phyloP scores from a whole-genome alignment of 305 asterid genomes.

The Plantago rigida region DNA sequence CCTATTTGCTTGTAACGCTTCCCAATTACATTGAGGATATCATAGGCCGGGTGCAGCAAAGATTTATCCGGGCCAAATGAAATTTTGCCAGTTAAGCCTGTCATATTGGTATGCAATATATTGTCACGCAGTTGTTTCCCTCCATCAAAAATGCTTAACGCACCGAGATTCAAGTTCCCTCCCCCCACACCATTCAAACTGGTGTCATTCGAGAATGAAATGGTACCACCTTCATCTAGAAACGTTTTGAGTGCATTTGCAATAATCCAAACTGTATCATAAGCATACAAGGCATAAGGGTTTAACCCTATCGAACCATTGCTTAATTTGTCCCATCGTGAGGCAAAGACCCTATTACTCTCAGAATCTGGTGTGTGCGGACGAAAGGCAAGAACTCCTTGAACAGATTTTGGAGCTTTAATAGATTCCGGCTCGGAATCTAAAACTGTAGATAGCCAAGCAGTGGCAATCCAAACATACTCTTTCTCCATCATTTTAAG shows the following conservation, averaged over 20 bases:
- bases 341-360: slow-evolving; percentile 42
- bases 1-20: slow-evolving; percentile 41
- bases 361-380: slow-evolving; percentile 55
- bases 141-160: slow-evolving; percentile 55
- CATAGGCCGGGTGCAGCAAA: slow-evolving; percentile 48
- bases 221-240: slow-evolving; percentile 43
- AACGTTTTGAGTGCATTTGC: slow-evolving; percentile 51
- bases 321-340: slow-evolving; percentile 55
- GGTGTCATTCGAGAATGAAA: slow-evolving; percentile 54
- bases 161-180: slow-evolving; percentile 45
- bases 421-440: slow-evolving; percentile 41
- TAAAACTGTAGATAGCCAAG: slow-evolving; percentile 67
- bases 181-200: slow-evolving; percentile 31
- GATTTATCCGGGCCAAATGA: slow-evolving; percentile 46
- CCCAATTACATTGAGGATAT: slow-evolving; percentile 55
- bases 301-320: slow-evolving; percentile 59
- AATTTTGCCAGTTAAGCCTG: slow-evolving; percentile 60
- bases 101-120: slow-evolving; percentile 50
- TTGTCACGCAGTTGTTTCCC: slow-evolving; percentile 43
- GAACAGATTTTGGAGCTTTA: slow-evolving; percentile 36
- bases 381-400: slow-evolving; percentile 63
- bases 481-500: slow-evolving; percentile 59
- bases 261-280: slow-evolving; percentile 67
- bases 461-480: slow-evolving; percentile 87
- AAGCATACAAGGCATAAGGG: slow-evolving; percentile 60